A percentile compares a stretch with the other conserved stretches of the same genome.
Evolutionary conservation across 2,329 filamentous ascomycete species (phyloP).

Genomic region (Trichoderma afroharzianum): DNA sequence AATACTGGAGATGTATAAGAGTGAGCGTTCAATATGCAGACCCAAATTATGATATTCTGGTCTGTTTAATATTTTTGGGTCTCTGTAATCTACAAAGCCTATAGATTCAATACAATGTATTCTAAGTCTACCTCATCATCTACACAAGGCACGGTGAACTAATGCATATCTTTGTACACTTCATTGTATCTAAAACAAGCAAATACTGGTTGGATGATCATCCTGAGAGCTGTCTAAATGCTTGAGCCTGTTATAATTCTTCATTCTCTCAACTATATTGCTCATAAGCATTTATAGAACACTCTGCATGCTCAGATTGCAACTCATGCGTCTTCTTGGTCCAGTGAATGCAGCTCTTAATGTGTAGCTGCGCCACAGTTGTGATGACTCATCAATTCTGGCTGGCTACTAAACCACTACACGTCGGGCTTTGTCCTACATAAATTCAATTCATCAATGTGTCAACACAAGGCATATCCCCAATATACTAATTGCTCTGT

Average conservation of each 20-base stretch:
- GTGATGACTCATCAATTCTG: constrained; percentile 23
- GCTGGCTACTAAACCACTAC: constrained; percentile 3
- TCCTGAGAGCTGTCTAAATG: neutral
- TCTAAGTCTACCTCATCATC: neutral
- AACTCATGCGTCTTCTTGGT: neutral
- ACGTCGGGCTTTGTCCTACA: neutral
- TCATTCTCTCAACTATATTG: neutral
- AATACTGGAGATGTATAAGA: neutral
- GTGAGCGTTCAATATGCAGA: neutral
- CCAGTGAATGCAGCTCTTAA: neutral
- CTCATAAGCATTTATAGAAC: neutral
- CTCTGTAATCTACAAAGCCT: neutral
- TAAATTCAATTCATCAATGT: constrained; percentile 5
- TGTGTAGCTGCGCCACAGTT: constrained; percentile 16
- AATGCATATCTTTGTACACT: neutral
- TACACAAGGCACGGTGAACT: neutral
- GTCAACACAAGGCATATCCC: constrained; percentile 1
- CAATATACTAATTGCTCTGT: neutral
- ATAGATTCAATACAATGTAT: neutral
- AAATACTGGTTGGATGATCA: neutral
- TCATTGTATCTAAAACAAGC: neutral
- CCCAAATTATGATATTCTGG: neutral
- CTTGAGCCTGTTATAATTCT: neutral
- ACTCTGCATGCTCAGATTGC: neutral
- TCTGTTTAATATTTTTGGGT: neutral